Base-by-base conservation (phyloP, 768 basidiomycete species). In the Mycena maculata region DNA sequence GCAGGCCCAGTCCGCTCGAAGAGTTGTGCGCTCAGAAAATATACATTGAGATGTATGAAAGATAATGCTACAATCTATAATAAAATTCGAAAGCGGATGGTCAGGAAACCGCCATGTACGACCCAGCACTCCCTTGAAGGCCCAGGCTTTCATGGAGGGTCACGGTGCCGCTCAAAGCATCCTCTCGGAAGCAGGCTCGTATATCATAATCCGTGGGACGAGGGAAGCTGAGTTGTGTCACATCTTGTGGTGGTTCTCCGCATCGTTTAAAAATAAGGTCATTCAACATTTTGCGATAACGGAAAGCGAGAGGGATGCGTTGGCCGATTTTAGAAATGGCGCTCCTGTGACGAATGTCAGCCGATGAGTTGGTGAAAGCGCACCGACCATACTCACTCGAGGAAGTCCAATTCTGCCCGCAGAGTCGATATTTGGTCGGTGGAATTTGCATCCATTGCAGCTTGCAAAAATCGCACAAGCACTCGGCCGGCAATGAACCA, bases 401-500 rank as follows among this genome's bases (percentile, higher is more conserved):
- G 82, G 72, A 90, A 91, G 60, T 88, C 87, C 30, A 92, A 78
- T 75, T 94, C 92, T 13, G 82, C 78, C 22, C 85, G 86, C 10
- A 93, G 75, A 15, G 85, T 88, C 2, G 83, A 72, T n/a, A 86
- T 81, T 74, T 90, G 89, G 31, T 89, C 88, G 27, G 79, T 72
- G 62, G 84, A 84, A 22, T 87, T 84, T 6, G 83, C 84, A 38
- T 90, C 86, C 33, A 87, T 80, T 4, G 90, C 88, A 33, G 87
- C 88, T 67, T 87, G 86, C 36, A 91, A 76, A 75, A 92, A 92
- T 16, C 90, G 84, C 20, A 87, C 84, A 23, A 93, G 82, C 13
- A 90, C 88, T 30, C 90, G 82, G 3, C 90, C 92, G 48, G 85
- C 86, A 54, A 85, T 80, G 73, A 90, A 92, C 90, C 90, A 94